Evolutionary conservation across 495 filamentous ascomycete species (phyloP).

Genomic region (Penicillium angulare): DNA sequence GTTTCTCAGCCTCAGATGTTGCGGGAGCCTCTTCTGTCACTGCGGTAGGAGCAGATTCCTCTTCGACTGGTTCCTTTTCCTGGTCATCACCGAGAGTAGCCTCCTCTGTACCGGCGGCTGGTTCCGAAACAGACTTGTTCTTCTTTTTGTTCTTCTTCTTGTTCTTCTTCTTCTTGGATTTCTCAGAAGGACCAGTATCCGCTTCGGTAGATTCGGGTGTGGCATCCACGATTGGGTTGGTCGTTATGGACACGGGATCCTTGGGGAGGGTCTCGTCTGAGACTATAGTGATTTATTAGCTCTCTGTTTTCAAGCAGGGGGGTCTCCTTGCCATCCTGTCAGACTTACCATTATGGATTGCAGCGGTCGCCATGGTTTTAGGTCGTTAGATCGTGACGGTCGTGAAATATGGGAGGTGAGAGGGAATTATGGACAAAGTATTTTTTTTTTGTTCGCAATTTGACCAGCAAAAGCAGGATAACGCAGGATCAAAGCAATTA

Average conservation of each 20-base stretch:
- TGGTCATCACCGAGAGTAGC: background rate
- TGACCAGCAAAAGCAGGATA: slow-evolving; percentile 26
- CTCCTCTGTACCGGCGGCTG: slow-evolving; percentile 6
- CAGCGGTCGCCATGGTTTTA: slow-evolving; percentile 22
- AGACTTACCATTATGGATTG: slow-evolving; percentile 21
- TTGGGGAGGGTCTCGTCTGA: slow-evolving; percentile 23
- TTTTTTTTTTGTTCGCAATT: slow-evolving; percentile 27
- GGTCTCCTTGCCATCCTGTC: too few species aligned
- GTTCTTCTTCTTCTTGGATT: slow-evolving; percentile 21
- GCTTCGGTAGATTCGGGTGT: slow-evolving; percentile 1
- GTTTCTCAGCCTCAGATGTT: background rate
- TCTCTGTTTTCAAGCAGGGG: background rate
- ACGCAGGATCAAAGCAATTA: slow-evolving; percentile 17
- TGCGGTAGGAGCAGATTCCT: background rate
- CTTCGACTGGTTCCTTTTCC: background rate
- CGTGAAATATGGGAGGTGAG: slow-evolving; percentile 19
- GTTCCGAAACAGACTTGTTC: slow-evolving; percentile 3
- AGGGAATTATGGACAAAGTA: slow-evolving; percentile 9
- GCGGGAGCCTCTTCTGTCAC: background rate
- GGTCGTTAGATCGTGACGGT: slow-evolving; percentile 22
- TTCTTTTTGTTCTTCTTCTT: slow-evolving; percentile 19
- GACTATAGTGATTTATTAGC: slow-evolving; percentile 5
- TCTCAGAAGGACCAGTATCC: slow-evolving; percentile 11
- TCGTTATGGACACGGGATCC: slow-evolving; percentile 13
- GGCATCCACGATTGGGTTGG: slow-evolving; percentile 13